Percentiles rank a stretch among this genome's conserved stretches.
phyloP scores from a whole-genome alignment of 148 eudicot genomes.

The Silene latifolia region DNA sequence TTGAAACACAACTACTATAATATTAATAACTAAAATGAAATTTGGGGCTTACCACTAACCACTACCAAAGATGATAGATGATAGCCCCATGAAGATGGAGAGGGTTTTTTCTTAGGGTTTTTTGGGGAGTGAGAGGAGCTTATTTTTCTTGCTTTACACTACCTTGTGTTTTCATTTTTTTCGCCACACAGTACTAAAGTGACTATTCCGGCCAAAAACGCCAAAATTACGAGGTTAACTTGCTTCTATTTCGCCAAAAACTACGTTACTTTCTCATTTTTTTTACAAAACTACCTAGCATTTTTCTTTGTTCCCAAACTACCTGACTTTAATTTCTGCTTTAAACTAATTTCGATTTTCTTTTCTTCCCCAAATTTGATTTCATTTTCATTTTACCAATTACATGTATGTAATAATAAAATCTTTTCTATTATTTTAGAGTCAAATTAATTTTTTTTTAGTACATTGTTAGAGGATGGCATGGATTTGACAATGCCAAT shows the following conservation, averaged over 20 bases:
- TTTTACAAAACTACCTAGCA: not conserved
- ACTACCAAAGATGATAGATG: too few relatives aligned
- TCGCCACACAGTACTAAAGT: not conserved
- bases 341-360: not conserved
- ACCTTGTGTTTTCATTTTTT: not conserved
- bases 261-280: not conserved
- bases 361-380: not conserved
- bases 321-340: not conserved
- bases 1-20: too few relatives aligned
- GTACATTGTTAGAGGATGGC: not conserved
- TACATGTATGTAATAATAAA: not conserved
- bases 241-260: too few relatives aligned
- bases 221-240: too few relatives aligned
- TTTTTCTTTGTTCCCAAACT: not conserved
- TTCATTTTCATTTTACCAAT: not conserved
- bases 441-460: too few relatives aligned
- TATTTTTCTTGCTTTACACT: too few relatives aligned
- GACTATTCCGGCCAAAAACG: not conserved
- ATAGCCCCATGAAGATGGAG: too few relatives aligned
- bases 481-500: not conserved
- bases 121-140: too few relatives aligned
- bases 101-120: too few relatives aligned
- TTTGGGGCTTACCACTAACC: too few relatives aligned
- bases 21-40: too few relatives aligned
- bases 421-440: too few relatives aligned